These are phyloP conservation scores for Mentha longifolia DNA, from an alignment of 257 asterid genomes.

Conservation along the genomic window DNA sequence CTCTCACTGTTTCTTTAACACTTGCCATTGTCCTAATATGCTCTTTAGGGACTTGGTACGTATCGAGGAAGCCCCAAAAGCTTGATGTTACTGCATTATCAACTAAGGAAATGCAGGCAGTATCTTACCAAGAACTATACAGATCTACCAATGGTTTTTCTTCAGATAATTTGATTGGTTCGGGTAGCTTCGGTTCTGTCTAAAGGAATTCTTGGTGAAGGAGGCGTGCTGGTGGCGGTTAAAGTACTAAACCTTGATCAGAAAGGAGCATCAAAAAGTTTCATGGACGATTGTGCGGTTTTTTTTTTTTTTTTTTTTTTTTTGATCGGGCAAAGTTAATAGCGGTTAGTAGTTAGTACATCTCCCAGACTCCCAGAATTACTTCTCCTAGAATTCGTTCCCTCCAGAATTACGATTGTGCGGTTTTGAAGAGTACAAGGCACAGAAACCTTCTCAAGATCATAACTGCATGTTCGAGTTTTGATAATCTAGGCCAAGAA, in stretches of 20 bases:
- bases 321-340: no score
- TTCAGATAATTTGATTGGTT: constrained; percentile 38
- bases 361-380: no score
- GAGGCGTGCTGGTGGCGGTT: constrained; percentile 35
- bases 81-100: background rate
- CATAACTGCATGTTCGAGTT: constrained; percentile 40
- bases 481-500: constrained; percentile 41
- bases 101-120: background rate
- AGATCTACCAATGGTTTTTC: constrained; percentile 47
- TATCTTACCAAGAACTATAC: constrained; percentile 4
- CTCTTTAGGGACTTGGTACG: background rate
- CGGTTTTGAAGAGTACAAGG: background rate
- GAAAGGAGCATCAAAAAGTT: constrained; percentile 29
- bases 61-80: background rate
- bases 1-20: background rate
- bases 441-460: constrained; percentile 33
- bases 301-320: no score
- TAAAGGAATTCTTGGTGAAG: constrained; percentile 5
- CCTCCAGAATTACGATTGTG: no score
- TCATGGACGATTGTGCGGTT: constrained; percentile 20
- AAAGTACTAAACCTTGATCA: constrained; percentile 38
- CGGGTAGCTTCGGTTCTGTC: constrained; percentile 41
- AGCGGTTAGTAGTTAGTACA: no score
- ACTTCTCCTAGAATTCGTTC: no score
- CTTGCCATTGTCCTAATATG: constrained; percentile 8